These are phyloP conservation scores for Cenchrus americanus DNA, from an alignment of 176 grass and related monocot species.

Conservation along the genomic window DNA sequence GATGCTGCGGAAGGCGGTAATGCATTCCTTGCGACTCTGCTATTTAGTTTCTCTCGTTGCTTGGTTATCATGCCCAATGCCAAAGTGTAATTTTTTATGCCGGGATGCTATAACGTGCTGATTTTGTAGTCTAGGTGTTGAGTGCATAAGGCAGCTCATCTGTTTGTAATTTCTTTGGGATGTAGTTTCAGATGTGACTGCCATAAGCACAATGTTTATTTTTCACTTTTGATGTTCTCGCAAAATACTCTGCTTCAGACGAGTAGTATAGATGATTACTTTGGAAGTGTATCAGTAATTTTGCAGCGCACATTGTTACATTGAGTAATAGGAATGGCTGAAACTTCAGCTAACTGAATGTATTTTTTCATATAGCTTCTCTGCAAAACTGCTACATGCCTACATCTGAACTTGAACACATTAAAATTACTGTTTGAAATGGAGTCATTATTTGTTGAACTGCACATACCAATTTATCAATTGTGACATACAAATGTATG, in stretches of 20 bases:
- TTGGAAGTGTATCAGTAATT: neutral
- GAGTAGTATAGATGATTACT: neutral
- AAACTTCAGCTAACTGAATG: neutral
- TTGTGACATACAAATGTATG: neutral
- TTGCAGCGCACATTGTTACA: neutral
- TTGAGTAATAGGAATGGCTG: neutral
- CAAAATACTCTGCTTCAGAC: neutral
- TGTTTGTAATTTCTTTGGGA: neutral
- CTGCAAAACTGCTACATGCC: too few species aligned
- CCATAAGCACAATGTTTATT: neutral
- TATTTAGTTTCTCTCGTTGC: neutral
- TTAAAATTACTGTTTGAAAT: neutral
- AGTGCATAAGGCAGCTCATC: too few species aligned
- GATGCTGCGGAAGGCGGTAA: slow-evolving; percentile 89
- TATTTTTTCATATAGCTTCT: neutral
- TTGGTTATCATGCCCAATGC: neutral
- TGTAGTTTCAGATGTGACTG: neutral
- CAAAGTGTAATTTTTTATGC: neutral
- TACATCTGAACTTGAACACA: neutral
- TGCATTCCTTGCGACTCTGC: neutral
- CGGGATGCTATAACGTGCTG: neutral
- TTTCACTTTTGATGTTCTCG: neutral
- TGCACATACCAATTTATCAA: neutral
- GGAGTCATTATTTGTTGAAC: neutral
- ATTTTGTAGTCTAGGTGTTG: neutral